These are phyloP conservation scores for Fusarium succisae DNA, from an alignment of 2,329 filamentous ascomycete species.

Conservation along the genomic window DNA sequence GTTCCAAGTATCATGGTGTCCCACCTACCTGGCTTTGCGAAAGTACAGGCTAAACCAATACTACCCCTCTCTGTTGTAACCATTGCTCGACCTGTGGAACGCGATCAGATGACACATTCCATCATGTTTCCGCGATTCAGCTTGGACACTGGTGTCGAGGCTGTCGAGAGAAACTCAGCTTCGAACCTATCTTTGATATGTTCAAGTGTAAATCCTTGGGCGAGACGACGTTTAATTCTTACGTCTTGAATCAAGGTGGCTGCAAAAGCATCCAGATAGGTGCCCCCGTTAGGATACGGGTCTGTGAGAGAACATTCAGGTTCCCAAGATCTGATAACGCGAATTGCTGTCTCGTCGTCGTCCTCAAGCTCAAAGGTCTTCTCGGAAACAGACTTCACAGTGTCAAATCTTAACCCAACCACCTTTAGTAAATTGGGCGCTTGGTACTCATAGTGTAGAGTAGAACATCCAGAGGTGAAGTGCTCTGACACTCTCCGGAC, in stretches of 20 bases:
- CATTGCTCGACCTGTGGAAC: not conserved
- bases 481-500: rapidly evolving
- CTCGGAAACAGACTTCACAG: not conserved
- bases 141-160: not conserved
- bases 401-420: not conserved
- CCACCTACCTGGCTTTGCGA: not conserved
- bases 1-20: rapidly evolving
- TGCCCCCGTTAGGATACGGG: not conserved
- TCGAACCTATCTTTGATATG: not conserved
- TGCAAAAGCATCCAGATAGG: not conserved
- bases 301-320: not conserved
- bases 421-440: not conserved
- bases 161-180: not conserved
- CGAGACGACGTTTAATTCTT: not conserved
- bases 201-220: rapidly evolving
- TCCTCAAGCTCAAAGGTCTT: not conserved
- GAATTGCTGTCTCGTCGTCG: not conserved
- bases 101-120: not conserved
- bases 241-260: not conserved
- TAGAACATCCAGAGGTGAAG: not conserved
- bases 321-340: not conserved
- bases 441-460: not conserved
- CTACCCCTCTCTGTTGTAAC: not conserved
- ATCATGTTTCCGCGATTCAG: not conserved
- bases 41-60: not conserved